Conservation (phyloP, 2,329 filamentous ascomycete species). For the Aspergillus sp. region DNA sequence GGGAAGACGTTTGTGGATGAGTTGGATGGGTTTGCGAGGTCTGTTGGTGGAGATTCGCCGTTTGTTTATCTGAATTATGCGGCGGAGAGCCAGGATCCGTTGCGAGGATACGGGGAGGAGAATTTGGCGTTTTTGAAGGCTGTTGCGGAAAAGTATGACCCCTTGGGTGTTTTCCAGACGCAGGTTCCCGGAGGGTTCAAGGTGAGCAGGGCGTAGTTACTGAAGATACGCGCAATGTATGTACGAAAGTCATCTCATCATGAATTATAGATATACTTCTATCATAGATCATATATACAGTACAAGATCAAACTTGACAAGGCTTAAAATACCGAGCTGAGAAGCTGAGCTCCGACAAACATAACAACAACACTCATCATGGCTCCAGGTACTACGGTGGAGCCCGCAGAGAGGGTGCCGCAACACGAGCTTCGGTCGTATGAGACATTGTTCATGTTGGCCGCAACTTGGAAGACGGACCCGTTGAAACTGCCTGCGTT, state of each 20-base stretch:
- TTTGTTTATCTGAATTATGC: slow-evolving; percentile 1
- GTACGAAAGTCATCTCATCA: slow-evolving; percentile 7
- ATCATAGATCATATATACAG: slow-evolving; percentile 10
- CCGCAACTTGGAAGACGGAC: slow-evolving; percentile 75
- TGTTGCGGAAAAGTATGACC: not conserved
- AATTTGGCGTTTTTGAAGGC: not conserved
- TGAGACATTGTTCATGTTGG: slow-evolving; percentile 69
- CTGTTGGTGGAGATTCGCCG: not conserved
- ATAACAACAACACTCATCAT: slow-evolving; percentile 23
- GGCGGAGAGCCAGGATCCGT: not conserved
- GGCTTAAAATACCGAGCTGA: slow-evolving; percentile 24
- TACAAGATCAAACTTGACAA: slow-evolving; percentile 11
- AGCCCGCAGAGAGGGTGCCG: slow-evolving; percentile 29
- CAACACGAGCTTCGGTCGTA: slow-evolving; percentile 53
- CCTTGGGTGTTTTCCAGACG: not conserved
- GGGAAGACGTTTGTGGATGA: not conserved
- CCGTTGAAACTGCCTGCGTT: slow-evolving; percentile 68
- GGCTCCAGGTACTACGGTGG: slow-evolving; percentile 19
- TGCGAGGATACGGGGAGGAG: not conserved
- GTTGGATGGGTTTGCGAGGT: not conserved
- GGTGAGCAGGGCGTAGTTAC: not conserved
- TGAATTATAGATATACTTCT: slow-evolving; percentile 9
- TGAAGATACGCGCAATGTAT: not conserved
- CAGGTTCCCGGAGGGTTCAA: not conserved
- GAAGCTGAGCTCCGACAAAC: slow-evolving; percentile 24